Evolutionary conservation across 208 protist species (phyloP), one percentile per base, ranked within the genome.

Genomic region (Acanthamoeba castellanii): DNA sequence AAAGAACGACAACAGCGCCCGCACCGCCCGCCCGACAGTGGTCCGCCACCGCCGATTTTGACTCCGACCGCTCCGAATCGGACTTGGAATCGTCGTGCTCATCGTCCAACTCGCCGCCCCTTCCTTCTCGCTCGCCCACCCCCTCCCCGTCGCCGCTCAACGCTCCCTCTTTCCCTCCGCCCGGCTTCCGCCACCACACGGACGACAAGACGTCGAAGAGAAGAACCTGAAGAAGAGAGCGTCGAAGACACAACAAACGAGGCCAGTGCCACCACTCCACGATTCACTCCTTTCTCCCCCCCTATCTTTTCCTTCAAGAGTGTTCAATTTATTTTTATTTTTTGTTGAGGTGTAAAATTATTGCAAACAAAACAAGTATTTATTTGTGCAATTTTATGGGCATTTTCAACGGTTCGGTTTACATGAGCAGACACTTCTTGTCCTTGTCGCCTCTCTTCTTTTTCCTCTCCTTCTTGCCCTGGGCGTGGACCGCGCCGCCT

Each of bases 341-440:
- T 50, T 81, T 30, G 1, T 81, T 81, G 70, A 22, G 70, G 70
- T 81, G 70, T 81, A 81, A 81, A 81, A 81, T 32, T 81, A 81
- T 81, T 8, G 22, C 9, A 13, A 18, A 34, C 14, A 20, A 81
- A 81, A 81, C 70, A 81, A 47, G 37, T 81, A 81, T 81, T 81
- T 81, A 81, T 81, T 81, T 68, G 52, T 68, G 61, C 61, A 57
- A 57, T 22, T 45, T 45, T 45, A 45, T 45, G 42, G 42, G 0
- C 16, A 8, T 18, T 18, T 11, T 55, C 50, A 52, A 11, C 16
- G 1, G 3, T 11, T 8, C 0, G 13, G 50, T 0, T 66, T n/a
- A 66, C 59, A 66, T 66, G 59, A 66, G 59, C 7, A 66, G 59
- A 66, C 59, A 66, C 59, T 66, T 66, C 22, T 66, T 66, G 59